phyloP scores from a whole-genome alignment of 1,139 yeast species.

The Kodamaea arcana region DNA sequence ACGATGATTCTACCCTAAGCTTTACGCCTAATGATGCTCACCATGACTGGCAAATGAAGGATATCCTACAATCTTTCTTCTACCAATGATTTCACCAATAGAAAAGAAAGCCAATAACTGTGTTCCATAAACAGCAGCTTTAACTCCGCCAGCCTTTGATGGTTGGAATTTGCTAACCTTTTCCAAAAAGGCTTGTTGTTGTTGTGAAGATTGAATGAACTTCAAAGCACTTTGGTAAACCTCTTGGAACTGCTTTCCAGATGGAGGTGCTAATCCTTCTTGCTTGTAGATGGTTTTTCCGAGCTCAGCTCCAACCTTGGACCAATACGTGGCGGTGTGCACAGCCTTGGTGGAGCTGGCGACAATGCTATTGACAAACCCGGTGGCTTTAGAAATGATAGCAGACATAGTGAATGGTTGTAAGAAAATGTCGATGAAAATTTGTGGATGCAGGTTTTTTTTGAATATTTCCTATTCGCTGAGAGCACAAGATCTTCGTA shows the following conservation, averaged over 20 bases:
- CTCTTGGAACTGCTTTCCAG: constrained; percentile 70
- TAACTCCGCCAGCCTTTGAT: constrained; percentile 54
- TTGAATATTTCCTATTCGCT: neutral
- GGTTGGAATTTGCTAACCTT: constrained; percentile 46
- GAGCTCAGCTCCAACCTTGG: constrained; percentile 83
- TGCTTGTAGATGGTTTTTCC: constrained; percentile 86
- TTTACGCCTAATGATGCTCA: constrained; percentile 19
- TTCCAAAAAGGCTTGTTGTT: constrained; percentile 46
- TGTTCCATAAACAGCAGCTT: constrained; percentile 71
- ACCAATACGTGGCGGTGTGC: constrained; percentile 71
- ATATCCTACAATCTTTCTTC: constrained; percentile 89
- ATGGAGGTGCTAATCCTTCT: constrained; percentile 93
- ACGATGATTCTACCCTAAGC: too few species aligned
- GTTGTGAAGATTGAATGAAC: constrained; percentile 34
- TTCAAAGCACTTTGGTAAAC: constrained; percentile 56
- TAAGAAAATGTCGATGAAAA: neutral
- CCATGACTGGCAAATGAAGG: constrained; percentile 39
- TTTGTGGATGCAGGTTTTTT: neutral
- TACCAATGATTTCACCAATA: constrained; percentile 94
- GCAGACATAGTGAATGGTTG: constrained; percentile 38
- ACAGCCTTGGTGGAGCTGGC: constrained; percentile 38
- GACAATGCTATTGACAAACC: constrained; percentile 33
- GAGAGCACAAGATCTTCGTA: too few species aligned
- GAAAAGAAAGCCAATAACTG: constrained; percentile 91
- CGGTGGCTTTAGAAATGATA: constrained; percentile 45